Evolutionary conservation across 139 green algal species (phyloP).

Genomic region (Picochlorum sp.): DNA sequence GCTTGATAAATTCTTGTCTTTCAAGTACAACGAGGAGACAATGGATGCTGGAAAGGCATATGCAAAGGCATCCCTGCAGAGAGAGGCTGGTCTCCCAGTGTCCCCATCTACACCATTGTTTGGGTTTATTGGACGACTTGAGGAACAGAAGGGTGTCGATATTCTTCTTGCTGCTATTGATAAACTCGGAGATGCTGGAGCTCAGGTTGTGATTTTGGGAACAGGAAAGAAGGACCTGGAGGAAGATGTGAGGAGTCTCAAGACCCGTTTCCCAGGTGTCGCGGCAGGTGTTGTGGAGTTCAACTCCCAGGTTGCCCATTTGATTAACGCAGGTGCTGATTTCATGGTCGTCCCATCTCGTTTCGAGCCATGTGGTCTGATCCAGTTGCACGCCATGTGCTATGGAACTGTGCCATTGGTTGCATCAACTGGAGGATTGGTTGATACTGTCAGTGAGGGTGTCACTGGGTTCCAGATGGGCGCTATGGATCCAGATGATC

Average conservation of each 20-base stretch:
- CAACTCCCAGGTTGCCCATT: slow-evolving; percentile 78
- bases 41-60: slow-evolving; percentile 78
- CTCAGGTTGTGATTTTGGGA: slow-evolving; percentile 83
- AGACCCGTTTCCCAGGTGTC: slow-evolving; percentile 58
- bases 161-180: slow-evolving; percentile 84
- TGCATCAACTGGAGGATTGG: slow-evolving; percentile 88
- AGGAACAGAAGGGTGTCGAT: slow-evolving; percentile 99
- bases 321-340: slow-evolving; percentile 88
- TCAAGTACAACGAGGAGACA: slow-evolving; percentile 84
- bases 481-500: slow-evolving; percentile 64
- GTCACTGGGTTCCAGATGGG: slow-evolving; percentile 98
- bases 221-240: slow-evolving; percentile 92
- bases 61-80: slow-evolving; percentile 82
- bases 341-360: slow-evolving; percentile 95
- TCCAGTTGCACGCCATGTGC: slow-evolving; percentile 91
- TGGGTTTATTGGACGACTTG: slow-evolving; percentile 88
- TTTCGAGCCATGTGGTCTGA: slow-evolving; percentile 97
- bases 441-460: slow-evolving; percentile 97
- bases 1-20: slow-evolving; percentile 89
- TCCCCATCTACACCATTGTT: slow-evolving; percentile 75
- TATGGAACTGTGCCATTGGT: slow-evolving; percentile 94
- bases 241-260: slow-evolving; percentile 63
- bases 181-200: slow-evolving; percentile 49
- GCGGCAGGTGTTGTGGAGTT: slow-evolving; percentile 86
- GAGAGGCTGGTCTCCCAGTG: slow-evolving; percentile 61